These are phyloP conservation scores for Xylaria arbuscula DNA, from an alignment of 2,329 filamentous ascomycete species.

Conservation along the genomic window DNA sequence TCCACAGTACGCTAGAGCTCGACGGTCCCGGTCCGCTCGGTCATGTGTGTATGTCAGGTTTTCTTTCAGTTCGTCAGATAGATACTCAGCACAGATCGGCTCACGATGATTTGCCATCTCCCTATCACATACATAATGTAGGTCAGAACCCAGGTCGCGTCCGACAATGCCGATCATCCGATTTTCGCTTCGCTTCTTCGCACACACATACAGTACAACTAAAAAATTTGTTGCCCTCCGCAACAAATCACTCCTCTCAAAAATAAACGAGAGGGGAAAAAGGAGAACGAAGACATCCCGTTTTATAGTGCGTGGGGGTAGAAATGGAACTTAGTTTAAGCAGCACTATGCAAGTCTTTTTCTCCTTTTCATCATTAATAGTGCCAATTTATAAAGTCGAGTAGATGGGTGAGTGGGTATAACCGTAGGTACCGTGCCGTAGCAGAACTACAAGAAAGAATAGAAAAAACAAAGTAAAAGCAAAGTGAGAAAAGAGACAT, in stretches of 20 bases:
- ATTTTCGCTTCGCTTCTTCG: conserved; percentile 21
- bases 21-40: neutral
- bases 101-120: conserved; percentile 33
- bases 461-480: neutral
- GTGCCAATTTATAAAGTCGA: conserved; percentile 6
- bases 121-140: neutral
- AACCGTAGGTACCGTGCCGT: conserved; percentile 19
- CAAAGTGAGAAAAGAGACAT: neutral
- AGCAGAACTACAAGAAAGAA: neutral
- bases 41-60: too few relatives aligned
- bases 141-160: conserved; percentile 15
- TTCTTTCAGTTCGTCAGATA: neutral
- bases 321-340: conserved; percentile 12
- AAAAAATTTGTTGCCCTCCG: neutral
- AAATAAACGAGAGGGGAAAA: neutral
- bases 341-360: neutral
- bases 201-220: neutral
- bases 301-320: neutral
- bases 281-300: neutral
- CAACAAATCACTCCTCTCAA: neutral
- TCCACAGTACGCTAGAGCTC: neutral
- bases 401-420: conserved; percentile 35
- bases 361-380: neutral
- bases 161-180: conserved; percentile 31
- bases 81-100: conserved; percentile 9